phyloP scores from a whole-genome alignment of 1,284 basidiomycete genomes.

The Gymnopus androsaceus region DNA sequence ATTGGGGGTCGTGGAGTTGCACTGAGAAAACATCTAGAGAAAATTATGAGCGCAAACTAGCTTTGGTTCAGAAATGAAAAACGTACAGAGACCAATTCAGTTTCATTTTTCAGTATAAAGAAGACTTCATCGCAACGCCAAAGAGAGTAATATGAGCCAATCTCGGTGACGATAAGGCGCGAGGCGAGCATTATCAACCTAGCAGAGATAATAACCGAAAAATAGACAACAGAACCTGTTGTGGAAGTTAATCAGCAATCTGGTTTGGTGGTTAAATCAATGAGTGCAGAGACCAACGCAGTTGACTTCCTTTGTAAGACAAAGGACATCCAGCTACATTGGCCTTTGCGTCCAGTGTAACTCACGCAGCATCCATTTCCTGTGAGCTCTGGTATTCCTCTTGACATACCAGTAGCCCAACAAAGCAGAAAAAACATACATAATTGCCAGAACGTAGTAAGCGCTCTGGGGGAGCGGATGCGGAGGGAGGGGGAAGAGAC shows the following conservation, averaged over 20 bases:
- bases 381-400: conserved; percentile 26
- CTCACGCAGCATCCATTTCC: conserved; percentile 33
- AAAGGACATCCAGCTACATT: too few species aligned
- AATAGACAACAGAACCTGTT: conserved; percentile 28
- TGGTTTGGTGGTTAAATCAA: too few species aligned
- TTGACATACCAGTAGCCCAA: conserved; percentile 27
- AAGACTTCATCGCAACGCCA: conserved; percentile 31
- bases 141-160: conserved; percentile 29
- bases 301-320: too few species aligned
- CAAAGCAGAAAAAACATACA: conserved; percentile 22
- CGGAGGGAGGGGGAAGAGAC: background rate
- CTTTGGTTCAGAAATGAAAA: too few species aligned
- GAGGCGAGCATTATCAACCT: conserved; percentile 23
- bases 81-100: too few species aligned
- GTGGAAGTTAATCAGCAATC: background rate
- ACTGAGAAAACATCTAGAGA: conserved; percentile 22
- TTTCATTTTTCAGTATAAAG: conserved; percentile 18
- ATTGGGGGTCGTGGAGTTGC: conserved; percentile 17
- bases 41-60: too few species aligned
- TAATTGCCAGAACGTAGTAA: conserved; percentile 25
- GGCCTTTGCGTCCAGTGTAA: too few species aligned
- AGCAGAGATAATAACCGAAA: conserved; percentile 22
- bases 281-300: too few species aligned
- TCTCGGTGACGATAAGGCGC: conserved; percentile 21
- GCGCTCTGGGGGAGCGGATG: too few species aligned